Percentiles rank a stretch among this genome's conserved stretches.
phyloP scores from a whole-genome alignment of 2,329 filamentous ascomycete species.

The Ceratocystis papillata region DNA sequence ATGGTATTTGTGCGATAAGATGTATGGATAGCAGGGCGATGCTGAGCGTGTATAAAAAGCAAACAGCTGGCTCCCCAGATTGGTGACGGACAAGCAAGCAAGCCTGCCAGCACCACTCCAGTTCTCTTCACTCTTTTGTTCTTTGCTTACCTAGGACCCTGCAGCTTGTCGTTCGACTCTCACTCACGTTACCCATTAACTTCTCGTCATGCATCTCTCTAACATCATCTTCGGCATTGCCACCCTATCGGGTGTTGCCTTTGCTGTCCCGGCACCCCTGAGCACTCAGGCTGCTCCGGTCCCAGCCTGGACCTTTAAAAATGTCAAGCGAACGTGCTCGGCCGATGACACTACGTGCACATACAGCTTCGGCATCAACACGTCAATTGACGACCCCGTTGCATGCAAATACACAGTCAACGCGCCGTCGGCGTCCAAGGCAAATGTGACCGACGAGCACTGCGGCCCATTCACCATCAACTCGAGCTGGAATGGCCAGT shows the following conservation, averaged over 20 bases:
- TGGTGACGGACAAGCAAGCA: background rate
- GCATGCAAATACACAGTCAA: slow-evolving; percentile 35
- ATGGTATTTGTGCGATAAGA: background rate
- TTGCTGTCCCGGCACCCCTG: background rate
- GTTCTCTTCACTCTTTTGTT: background rate
- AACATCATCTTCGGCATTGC: background rate
- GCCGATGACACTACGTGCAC: slow-evolving; percentile 34
- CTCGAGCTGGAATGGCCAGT: slow-evolving; percentile 46
- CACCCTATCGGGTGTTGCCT: slow-evolving; percentile 1
- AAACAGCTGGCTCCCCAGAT: background rate
- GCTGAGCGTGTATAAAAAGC: background rate
- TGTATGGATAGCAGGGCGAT: background rate
- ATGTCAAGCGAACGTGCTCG: slow-evolving; percentile 36
- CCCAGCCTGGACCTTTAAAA: slow-evolving; percentile 36
- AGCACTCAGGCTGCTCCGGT: slow-evolving; percentile 26
- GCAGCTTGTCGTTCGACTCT: background rate
- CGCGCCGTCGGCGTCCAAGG: slow-evolving; percentile 31
- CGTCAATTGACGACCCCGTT: slow-evolving; percentile 30
- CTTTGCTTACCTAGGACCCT: background rate
- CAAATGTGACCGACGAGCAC: slow-evolving; percentile 29
- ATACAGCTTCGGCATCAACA: slow-evolving; percentile 38
- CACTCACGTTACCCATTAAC: background rate
- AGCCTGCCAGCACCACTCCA: background rate
- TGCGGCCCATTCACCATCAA: slow-evolving; percentile 44
- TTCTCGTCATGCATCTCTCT: background rate